Percentiles rank a stretch among this genome's conserved stretches.
These are phyloP conservation scores for Hypoxylon sp. DNA, from an alignment of 2,329 filamentous ascomycete species.

Conservation along the genomic window DNA sequence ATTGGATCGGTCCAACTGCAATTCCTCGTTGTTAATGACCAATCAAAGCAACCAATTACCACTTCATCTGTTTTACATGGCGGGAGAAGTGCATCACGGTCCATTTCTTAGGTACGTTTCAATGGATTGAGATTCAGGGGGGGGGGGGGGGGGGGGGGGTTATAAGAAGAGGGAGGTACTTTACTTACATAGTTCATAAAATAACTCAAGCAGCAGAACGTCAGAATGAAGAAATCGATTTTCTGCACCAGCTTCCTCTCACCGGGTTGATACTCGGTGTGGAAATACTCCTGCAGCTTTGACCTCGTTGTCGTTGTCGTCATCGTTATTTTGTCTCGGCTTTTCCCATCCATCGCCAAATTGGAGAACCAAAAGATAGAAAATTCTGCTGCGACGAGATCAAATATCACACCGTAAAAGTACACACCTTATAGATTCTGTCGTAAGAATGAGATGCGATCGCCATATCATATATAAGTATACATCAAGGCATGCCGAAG, in stretches of 20 bases:
- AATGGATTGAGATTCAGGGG: no score
- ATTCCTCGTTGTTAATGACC: conserved; percentile 2
- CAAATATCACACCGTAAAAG: conserved; percentile 5
- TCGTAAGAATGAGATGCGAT: conserved; percentile 11
- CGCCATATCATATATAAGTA: conserved; percentile 25
- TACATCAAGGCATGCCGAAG: no score
- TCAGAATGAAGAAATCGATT: conserved; percentile 71
- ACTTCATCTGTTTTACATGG: background rate
- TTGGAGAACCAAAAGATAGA: background rate
- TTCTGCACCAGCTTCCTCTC: conserved; percentile 61
- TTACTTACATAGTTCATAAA: conserved; percentile 61
- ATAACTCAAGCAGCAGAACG: conserved; percentile 68
- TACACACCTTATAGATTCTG: background rate
- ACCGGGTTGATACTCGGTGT: conserved; percentile 44
- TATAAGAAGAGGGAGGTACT: no score
- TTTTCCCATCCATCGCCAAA: background rate
- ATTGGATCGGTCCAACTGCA: conserved; percentile 59
- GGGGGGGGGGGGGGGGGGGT: no score
- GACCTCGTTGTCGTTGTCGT: conserved; percentile 35
- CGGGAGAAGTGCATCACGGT: background rate
- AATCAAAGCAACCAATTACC: background rate
- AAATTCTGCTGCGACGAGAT: background rate
- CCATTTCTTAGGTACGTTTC: no score
- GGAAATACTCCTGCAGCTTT: conserved; percentile 43
- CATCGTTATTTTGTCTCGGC: conserved; percentile 11